phyloP scores from a whole-genome alignment of 768 basidiomycete genomes.

The Rossbeevera mucosa region DNA sequence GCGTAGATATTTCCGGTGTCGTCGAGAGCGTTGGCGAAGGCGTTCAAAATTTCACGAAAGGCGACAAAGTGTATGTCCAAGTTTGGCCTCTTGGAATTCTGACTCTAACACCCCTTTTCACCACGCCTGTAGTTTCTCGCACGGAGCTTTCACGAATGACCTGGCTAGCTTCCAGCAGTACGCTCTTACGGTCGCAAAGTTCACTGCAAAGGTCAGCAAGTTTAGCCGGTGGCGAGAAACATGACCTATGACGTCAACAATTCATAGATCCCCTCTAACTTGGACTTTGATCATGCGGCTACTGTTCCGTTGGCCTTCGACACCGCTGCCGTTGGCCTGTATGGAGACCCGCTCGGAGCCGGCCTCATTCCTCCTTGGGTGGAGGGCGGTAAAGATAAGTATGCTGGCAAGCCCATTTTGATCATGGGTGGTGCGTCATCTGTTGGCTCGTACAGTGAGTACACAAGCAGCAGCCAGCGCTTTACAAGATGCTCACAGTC shows the following conservation, averaged over 20 bases:
- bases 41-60: constrained; percentile 32
- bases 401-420: constrained; percentile 39
- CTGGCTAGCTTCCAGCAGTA: constrained; percentile 39
- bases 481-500: not conserved
- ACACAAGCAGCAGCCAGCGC: not conserved
- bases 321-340: constrained; percentile 47
- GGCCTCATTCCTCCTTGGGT: constrained; percentile 37
- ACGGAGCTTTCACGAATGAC: constrained; percentile 31
- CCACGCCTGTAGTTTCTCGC: constrained; percentile 13
- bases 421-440: constrained; percentile 47
- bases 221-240: not conserved
- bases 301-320: constrained; percentile 46
- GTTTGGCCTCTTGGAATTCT: not conserved
- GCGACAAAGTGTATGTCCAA: constrained; percentile 37
- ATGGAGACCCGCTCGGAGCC: constrained; percentile 35
- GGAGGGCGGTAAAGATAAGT: constrained; percentile 32
- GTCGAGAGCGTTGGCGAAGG: constrained; percentile 37
- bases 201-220: constrained; percentile 34
- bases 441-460: constrained; percentile 44
- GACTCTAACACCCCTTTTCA: not conserved
- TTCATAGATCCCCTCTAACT: constrained; percentile 39
- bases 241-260: constrained; percentile 2
- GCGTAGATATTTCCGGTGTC: constrained; percentile 35
- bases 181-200: constrained; percentile 29
- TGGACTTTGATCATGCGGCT: constrained; percentile 42